Base-by-base conservation (phyloP, 2,329 filamentous ascomycete genomes). In the Elsinoe arachidis region DNA sequence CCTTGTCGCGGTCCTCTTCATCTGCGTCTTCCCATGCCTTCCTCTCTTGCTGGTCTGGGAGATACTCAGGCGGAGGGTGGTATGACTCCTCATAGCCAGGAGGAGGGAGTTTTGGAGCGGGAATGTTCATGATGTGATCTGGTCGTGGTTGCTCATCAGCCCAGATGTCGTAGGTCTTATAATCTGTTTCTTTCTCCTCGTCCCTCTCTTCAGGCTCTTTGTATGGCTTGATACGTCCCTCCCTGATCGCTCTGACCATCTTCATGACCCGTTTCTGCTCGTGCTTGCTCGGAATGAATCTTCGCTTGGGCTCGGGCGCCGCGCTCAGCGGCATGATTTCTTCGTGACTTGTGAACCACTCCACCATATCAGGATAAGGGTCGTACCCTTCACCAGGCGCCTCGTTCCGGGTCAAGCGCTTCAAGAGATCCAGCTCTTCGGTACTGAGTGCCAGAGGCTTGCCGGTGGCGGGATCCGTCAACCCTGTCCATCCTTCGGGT, bases 231-330 rank as follows among this genome's bases (percentile, higher is more conserved):
- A 99, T 97, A 52, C 90, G 84, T 35, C 95, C 93, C 73, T 97
- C 92, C 63, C 87, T 85, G 64, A 99, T 99, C 37, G 93, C 93
- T 67, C 88, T 90, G 56, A 97, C 93, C 66, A 99, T 84, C 76
- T 99, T 97, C 83, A 96, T 96, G 54, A 99, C 83, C 58, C 91
- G 84, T 77, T 96, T 96, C 33, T 89, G 87, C 73, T 99, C 93
- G 71, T 99, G 90, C 73, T 96, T 97, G 47, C 92, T 97, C 5
- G 95, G 93, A 9, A 99, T 76, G 70, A 97, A 99, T 65, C 93
- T 85, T 62, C 93, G 82, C 76, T 99, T 99, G 1, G 93, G 93
- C 70, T 99, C 93, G 5, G 93, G 93, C 0, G 93, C 93, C 46
- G 91, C 86, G 69, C 90, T 96, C 58, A 99, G 73, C 12, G 93